These are phyloP conservation scores for Plasmodium vinckei DNA, from an alignment of 169 alveolate species.

Conservation along the genomic window DNA sequence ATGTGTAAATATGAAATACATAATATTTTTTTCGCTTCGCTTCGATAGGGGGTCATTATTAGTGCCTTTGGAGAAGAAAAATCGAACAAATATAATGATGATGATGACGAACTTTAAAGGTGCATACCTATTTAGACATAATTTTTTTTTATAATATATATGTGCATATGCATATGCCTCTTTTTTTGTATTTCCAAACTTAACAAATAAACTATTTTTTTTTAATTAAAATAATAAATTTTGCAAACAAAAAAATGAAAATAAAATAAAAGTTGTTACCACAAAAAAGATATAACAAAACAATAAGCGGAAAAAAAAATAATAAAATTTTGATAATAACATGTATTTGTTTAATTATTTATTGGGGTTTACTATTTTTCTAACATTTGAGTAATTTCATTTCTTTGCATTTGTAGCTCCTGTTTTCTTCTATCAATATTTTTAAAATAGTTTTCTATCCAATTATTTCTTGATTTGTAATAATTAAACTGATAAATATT, in stretches of 20 bases:
- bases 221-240: neutral
- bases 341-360: too few relatives aligned
- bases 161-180: neutral
- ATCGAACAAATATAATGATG: constrained; percentile 2
- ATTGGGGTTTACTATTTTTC: too few relatives aligned
- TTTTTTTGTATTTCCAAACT: constrained; percentile 5
- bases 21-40: neutral
- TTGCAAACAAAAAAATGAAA: neutral
- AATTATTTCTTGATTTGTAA: constrained; percentile 35
- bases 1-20: too few relatives aligned
- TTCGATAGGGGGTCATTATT: constrained; percentile 50
- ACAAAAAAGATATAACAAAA: too few relatives aligned
- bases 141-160: constrained; percentile 9
- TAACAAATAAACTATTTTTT: neutral
- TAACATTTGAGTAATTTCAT: neutral
- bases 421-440: constrained; percentile 27
- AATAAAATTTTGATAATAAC: too few relatives aligned
- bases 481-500: constrained; percentile 42
- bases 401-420: constrained; percentile 46
- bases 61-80: constrained; percentile 7
- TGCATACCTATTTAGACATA: too few relatives aligned
- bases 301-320: too few relatives aligned
- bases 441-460: constrained; percentile 53
- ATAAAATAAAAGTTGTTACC: neutral
- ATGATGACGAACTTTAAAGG: constrained; percentile 34